Evolutionary conservation across 768 basidiomycete species (phyloP), one percentile per base, ranked within the genome.

Genomic region (Tulasnella sp.): DNA sequence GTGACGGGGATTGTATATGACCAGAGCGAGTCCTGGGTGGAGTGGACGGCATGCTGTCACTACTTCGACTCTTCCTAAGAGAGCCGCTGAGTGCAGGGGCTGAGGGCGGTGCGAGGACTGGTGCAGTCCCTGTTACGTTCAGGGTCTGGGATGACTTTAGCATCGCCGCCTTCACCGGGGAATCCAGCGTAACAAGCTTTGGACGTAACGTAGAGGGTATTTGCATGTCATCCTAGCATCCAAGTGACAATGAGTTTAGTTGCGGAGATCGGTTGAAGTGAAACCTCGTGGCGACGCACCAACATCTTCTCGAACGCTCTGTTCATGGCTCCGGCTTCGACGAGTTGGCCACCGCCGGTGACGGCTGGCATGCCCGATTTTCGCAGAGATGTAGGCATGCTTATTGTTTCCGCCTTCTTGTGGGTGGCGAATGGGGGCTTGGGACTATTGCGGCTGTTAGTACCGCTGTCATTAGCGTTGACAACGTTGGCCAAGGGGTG

Each of bases 101-200:
- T 19, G 78, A 75, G 2, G 86, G 85, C 42, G 80, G 80, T 29
- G 73, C 39, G 26, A 75, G 77, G 69, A 40, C 72, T 44, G 64
- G 62, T 79, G 76, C 39, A 62, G 77, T 34, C 80, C 75, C 32
- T 79, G 77, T 35, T 81, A 81, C 73, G 80, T 83, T 59, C 78
- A 91, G 81, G 34, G 86, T 85, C 36, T 89, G 87, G 0, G 92
- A 93, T 0, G 92, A 92, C 78, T 91, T 93, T 71, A 96, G 82
- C 91, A 96, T 95, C 14, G 91, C 91, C 5, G 91, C 92, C 78
- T 96, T 96, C 66, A 96, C 90, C 0, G 89, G 87, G 0, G 88
- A 81, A 72, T 95, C 92, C 86, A 96, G 92, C 17, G 87, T 87
- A 64, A 83, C 83, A 19, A 95, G 86, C 80, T 93, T 92, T 1